These are phyloP conservation scores for Plantago ovata DNA, from an alignment of 257 asterid genomes.

Conservation along the genomic window DNA sequence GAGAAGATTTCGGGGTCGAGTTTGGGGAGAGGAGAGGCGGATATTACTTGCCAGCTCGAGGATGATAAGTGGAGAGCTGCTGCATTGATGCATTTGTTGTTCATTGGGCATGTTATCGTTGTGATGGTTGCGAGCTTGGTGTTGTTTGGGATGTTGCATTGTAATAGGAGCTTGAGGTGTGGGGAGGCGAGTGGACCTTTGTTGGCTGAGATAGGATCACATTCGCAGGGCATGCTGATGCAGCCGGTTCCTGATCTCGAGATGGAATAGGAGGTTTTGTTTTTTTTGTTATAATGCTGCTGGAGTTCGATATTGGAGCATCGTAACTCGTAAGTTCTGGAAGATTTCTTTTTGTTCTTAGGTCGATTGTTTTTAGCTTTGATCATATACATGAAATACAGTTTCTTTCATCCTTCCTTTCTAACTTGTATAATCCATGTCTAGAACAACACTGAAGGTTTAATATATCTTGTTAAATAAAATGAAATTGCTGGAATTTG, in stretches of 20 bases:
- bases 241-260: conserved; percentile 61
- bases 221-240: conserved; percentile 46
- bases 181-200: conserved; percentile 47
- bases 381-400: conserved; percentile 11
- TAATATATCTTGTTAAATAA: no score
- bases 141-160: conserved; percentile 50
- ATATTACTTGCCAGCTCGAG: conserved; percentile 66
- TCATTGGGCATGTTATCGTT: conserved; percentile 39
- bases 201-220: conserved; percentile 41
- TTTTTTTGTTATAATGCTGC: conserved; percentile 6
- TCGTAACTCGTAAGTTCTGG: conserved; percentile 21
- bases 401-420: conserved; percentile 2
- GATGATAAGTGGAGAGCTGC: conserved; percentile 69
- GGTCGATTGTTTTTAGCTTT: conserved; percentile 15
- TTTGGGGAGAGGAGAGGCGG: conserved; percentile 31
- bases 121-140: conserved; percentile 38
- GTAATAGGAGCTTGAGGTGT: conserved; percentile 33
- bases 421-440: no score
- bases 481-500: no score
- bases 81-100: conserved; percentile 52
- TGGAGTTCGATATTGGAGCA: neutral
- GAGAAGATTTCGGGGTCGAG: conserved; percentile 33
- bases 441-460: no score
- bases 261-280: conserved; percentile 41
- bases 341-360: conserved; percentile 6